Evolutionary conservation across 495 filamentous ascomycete species (phyloP).

Genomic region (Aspergillus bridgeri): DNA sequence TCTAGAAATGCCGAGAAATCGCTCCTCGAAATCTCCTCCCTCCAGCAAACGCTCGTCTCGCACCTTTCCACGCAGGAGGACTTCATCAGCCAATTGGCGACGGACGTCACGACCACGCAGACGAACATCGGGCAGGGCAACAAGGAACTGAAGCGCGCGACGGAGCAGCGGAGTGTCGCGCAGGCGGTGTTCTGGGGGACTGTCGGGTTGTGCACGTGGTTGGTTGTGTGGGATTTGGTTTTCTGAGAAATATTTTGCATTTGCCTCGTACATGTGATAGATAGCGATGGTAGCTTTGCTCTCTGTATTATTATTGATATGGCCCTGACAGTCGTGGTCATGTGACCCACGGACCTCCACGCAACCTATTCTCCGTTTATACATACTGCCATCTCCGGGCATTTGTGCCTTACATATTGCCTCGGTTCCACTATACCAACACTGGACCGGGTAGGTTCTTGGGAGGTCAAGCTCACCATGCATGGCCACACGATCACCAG

Average conservation of each 20-base stretch:
- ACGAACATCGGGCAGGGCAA: constrained; percentile 90
- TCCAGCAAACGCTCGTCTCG: constrained; percentile 81
- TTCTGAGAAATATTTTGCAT: constrained; percentile 48
- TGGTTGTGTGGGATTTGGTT: constrained; percentile 92
- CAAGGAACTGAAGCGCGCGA: constrained; percentile 82
- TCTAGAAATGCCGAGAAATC: constrained; percentile 83
- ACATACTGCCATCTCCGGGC: too few relatives aligned
- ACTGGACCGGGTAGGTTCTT: constrained; percentile 1
- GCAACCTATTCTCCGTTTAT: too few relatives aligned
- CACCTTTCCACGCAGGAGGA: constrained; percentile 83
- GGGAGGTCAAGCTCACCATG: constrained; percentile 30
- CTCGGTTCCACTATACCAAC: constrained; percentile 24
- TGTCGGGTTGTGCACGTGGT: constrained; percentile 70
- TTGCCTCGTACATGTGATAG: too few relatives aligned
- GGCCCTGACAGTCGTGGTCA: too few relatives aligned
- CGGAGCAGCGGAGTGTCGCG: constrained; percentile 76
- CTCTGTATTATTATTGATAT: too few relatives aligned
- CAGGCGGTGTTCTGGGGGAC: constrained; percentile 87
- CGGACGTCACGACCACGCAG: constrained; percentile 72
- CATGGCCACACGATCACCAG: constrained; percentile 32
- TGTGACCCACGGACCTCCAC: too few relatives aligned
- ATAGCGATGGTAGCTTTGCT: too few relatives aligned
- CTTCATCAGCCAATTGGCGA: constrained; percentile 82
- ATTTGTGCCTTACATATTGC: too few relatives aligned
- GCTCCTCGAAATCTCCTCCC: constrained; percentile 84